Percentiles rank a stretch among this genome's conserved stretches.
Evolutionary conservation across 2,329 filamentous ascomycete genomes (phyloP).

Genomic region (Diaporthe sp.): DNA sequence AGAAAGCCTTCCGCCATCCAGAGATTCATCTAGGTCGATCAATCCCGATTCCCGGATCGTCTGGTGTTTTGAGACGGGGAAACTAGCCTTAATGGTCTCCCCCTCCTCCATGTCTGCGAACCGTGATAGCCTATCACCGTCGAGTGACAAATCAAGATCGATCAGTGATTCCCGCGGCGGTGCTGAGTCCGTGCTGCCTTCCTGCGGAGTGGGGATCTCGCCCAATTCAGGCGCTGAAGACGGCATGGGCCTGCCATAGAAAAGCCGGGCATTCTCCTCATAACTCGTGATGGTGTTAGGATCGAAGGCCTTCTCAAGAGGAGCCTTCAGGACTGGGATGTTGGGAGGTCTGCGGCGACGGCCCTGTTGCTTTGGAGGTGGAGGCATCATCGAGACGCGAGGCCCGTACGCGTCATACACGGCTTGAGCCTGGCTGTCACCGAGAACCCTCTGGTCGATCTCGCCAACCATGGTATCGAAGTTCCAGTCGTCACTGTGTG

Average conservation of each 20-base stretch:
- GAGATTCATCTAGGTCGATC: slow-evolving; percentile 72
- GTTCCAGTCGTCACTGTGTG: slow-evolving; percentile 70
- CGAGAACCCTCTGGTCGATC: slow-evolving; percentile 68
- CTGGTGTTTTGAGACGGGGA: slow-evolving; percentile 17
- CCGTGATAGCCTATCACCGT: slow-evolving; percentile 64
- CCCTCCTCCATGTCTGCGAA: slow-evolving; percentile 66
- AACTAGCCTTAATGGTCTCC: slow-evolving; percentile 32
- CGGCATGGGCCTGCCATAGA: slow-evolving; percentile 60
- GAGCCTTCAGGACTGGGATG: slow-evolving; percentile 66
- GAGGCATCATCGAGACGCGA: slow-evolving; percentile 61
- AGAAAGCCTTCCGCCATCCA: slow-evolving; percentile 65
- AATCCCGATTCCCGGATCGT: slow-evolving; percentile 44
- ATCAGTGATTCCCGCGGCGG: slow-evolving; percentile 59
- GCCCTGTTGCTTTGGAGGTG: slow-evolving; percentile 55
- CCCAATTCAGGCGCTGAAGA: slow-evolving; percentile 32
- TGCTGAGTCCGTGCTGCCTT: neutral
- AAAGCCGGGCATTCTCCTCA: slow-evolving; percentile 69
- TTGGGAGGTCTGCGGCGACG: slow-evolving; percentile 68
- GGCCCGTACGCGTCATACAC: slow-evolving; percentile 68
- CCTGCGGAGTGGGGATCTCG: slow-evolving; percentile 23
- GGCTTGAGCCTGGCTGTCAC: slow-evolving; percentile 64
- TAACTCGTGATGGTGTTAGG: slow-evolving; percentile 74
- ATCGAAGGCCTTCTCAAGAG: slow-evolving; percentile 73
- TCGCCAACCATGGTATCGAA: slow-evolving; percentile 72
- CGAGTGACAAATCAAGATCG: slow-evolving; percentile 62